Base-by-base conservation (phyloP, 2,329 filamentous ascomycete genomes). In the Ophidiomyces ophidiicola region DNA sequence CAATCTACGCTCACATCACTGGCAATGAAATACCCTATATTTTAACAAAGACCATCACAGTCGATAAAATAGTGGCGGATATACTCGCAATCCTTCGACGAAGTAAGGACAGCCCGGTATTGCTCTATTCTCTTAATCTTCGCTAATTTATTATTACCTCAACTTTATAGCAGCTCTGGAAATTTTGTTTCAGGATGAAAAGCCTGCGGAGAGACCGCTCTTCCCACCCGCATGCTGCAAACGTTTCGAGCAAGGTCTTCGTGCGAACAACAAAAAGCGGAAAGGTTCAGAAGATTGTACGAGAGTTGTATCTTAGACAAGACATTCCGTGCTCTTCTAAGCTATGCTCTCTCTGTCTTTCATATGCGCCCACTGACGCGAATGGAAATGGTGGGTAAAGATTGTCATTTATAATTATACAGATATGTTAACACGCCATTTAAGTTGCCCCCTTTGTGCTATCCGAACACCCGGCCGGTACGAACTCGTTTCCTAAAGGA, bases 201-300 rank as follows among this genome's bases (percentile, higher is more conserved):
- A 79, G 75, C 50, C 60, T 80, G 41, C 76, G 78, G 55, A 66
- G 75, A 44, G 52, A 73, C 64, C 39, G 67, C 57, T 52, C 66
- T 35, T 62, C 67, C 11, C 71, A 75, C 45, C 66, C 68, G 4
- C 62, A 67, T 41, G 71, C 78, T 20, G 69, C 79, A 32, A 93
- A 82, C 56, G 80, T 96, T 48, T 88, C 86, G 21, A 94, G 82
- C 73, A 98, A 96, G 66, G 78, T 92, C 53, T 98, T 92, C 57
- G 83, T 98, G 47, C 76, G 90, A 44, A 94, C 90, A 18, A 93
- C 88, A 33, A 87, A 84, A 63, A 90, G 78, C 61, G 90, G 90
- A 62, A 94, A 94, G 67, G 88, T 96, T 44, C 90, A 96, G 62
- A 98, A 98, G 71, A 92, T 98, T 55, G 90, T 98, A 49, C 78